Base-by-base conservation (phyloP, 2,329 filamentous ascomycete species). In the Bipolaris zeicola region DNA sequence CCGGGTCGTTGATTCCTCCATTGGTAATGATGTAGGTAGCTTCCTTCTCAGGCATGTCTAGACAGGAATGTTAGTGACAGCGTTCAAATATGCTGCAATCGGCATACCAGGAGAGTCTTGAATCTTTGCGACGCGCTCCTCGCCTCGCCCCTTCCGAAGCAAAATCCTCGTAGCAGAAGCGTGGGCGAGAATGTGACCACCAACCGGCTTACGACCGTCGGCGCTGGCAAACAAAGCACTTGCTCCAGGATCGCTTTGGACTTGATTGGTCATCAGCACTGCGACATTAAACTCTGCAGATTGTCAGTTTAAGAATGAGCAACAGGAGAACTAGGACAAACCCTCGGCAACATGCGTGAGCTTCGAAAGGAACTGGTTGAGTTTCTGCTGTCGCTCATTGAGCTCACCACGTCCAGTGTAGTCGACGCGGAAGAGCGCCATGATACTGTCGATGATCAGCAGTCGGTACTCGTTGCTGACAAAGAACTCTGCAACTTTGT, bases 11-110 rank as follows among this genome's bases (percentile, higher is more conserved):
- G 74, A 89, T 89, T 33, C 87, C 87, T 31, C 87, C 87, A 59
- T 83, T 87, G 26, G 86, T 89, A 64, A 90, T 90, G 61, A 89
- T 81, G 72, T 90, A 90, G 1, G 84, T 89, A 24, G 87, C 87
- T 73, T 90, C 87, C 46, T 82, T 82, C 71, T 90, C 87, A 5
- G 87, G 86, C 66, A 87, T 89, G 66, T 89, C 87, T 86, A 20
- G 2, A 49, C 8, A 5, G 33, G 3, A n/a, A 16, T n/a, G 52
- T 75, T 43, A 73, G 64, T 39, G n/a, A n/a, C 22, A 22, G 52
- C 57, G 22, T 16, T 13, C 66, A 73, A 55, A 26, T 1, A 11
- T 16, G 13, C 3, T 22, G 3, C 3, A 16, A 3, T n/a, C 20
- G 11, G n/a, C 44, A n/a, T 71, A 88, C 86, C 86, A 56, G 86